A percentile compares a stretch with the other conserved stretches of the same genome.
Conservation (phyloP, 2,329 filamentous ascomycete species). For the Colletotrichum agaves region DNA sequence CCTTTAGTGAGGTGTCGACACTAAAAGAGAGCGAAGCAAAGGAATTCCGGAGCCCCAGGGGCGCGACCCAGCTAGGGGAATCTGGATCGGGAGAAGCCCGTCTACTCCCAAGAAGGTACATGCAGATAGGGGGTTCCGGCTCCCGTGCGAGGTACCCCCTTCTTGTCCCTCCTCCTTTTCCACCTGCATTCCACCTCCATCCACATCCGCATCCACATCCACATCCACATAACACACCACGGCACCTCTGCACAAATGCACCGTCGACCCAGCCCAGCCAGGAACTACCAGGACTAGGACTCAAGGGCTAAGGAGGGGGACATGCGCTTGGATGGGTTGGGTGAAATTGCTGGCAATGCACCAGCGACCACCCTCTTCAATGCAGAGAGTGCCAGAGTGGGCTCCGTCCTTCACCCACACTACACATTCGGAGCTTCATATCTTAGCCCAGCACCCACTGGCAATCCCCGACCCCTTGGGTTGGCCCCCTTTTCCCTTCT, state of each 20-base stretch:
- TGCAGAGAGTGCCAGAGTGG: slow-evolving; percentile 7
- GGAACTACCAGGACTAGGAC: slow-evolving; percentile 18
- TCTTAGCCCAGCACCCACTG: slow-evolving; percentile 29
- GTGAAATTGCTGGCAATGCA: slow-evolving; percentile 37
- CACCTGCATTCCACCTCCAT: too few relatives aligned
- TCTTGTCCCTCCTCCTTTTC: too few relatives aligned
- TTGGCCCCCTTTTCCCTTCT: slow-evolving; percentile 10
- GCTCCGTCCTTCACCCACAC: slow-evolving; percentile 19
- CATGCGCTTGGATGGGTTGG: slow-evolving; percentile 37
- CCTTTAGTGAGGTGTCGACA: slow-evolving; percentile 18
- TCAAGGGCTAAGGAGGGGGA: slow-evolving; percentile 6
- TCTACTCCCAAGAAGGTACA: neutral
- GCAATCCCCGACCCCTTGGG: slow-evolving; percentile 9
- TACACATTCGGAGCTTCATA: slow-evolving; percentile 31
- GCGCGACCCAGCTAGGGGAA: neutral
- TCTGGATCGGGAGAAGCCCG: too few relatives aligned
- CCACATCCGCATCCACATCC: neutral
- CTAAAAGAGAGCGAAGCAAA: slow-evolving; percentile 15
- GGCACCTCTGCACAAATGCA: too few relatives aligned
- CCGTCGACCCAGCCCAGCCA: too few relatives aligned
- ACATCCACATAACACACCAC: too few relatives aligned
- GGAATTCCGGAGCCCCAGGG: neutral
- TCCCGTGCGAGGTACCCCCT: too few relatives aligned
- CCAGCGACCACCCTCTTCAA: neutral
- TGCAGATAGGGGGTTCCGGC: neutral